Percentiles rank a stretch among this genome's conserved stretches.
phyloP scores from a whole-genome alignment of 2,329 filamentous ascomycete species.

The Stachybotrys chlorohalonatus region DNA sequence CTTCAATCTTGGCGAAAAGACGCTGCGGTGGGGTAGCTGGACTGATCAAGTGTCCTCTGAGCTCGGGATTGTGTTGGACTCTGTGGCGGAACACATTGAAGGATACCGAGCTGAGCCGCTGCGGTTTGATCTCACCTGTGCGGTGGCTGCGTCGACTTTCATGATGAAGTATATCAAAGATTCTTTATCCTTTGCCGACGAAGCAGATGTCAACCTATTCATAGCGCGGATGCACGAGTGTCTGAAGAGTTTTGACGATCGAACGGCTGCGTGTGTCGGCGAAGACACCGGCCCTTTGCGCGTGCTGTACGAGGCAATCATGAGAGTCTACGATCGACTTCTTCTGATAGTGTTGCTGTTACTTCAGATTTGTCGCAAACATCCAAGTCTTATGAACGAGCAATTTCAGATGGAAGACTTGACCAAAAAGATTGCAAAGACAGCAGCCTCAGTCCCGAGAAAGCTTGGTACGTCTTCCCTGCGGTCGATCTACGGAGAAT shows the following conservation, averaged over 20 bases:
- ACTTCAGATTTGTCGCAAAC: slow-evolving; percentile 33
- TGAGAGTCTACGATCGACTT: slow-evolving; percentile 19
- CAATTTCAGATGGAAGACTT: slow-evolving; percentile 38
- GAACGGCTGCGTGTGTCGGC: slow-evolving; percentile 10
- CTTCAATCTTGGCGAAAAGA: slow-evolving; percentile 38
- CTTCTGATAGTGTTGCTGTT: slow-evolving; percentile 23
- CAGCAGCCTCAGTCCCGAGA: slow-evolving; percentile 30
- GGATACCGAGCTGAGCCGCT: background rate
- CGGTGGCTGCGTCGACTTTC: slow-evolving; percentile 29
- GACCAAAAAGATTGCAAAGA: slow-evolving; percentile 31
- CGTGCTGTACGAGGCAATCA: slow-evolving; percentile 5
- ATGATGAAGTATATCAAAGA: slow-evolving; percentile 38
- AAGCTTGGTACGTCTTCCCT: slow-evolving; percentile 32
- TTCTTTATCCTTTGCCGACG: slow-evolving; percentile 28
- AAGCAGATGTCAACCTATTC: slow-evolving; percentile 29
- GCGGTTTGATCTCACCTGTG: slow-evolving; percentile 4
- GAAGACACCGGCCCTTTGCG: background rate
- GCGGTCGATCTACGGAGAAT: slow-evolving; percentile 34
- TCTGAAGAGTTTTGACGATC: slow-evolving; percentile 28
- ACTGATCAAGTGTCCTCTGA: slow-evolving; percentile 51
- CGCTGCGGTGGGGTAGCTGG: slow-evolving; percentile 48
- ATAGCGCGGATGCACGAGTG: slow-evolving; percentile 33
- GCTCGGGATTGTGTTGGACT: slow-evolving; percentile 52
- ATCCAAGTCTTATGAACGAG: slow-evolving; percentile 19
- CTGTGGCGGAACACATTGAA: slow-evolving; percentile 39